Conservation (phyloP, 2,329 filamentous ascomycete genomes). For the Calonectria naviculata region DNA sequence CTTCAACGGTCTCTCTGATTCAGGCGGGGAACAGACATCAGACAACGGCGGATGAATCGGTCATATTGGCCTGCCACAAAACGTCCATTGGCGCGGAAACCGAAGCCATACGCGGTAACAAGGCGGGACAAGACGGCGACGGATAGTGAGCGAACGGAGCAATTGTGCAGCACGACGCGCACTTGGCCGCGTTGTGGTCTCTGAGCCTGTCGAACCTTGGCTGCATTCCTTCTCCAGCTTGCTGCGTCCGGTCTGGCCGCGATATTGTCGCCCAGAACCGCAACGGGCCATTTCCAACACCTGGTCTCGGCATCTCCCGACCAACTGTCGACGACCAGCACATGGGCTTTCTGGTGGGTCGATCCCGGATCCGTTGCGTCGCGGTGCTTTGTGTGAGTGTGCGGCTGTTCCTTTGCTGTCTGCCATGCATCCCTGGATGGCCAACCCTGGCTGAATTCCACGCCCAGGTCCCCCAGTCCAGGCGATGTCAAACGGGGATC, state of each 20-base stretch:
- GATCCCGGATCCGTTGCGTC: conserved; percentile 27
- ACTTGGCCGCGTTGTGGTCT: neutral
- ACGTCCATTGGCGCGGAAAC: conserved; percentile 4
- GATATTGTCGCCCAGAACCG: conserved; percentile 18
- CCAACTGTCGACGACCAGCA: conserved; percentile 29
- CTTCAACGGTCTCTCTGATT: neutral
- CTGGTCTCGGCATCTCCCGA: conserved; percentile 40
- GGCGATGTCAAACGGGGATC: conserved; percentile 29
- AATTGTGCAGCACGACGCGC: conserved; percentile 11
- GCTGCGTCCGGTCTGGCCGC: conserved; percentile 17
- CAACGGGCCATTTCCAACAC: conserved; percentile 19
- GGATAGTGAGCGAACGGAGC: neutral
- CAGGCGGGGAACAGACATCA: conserved; percentile 12
- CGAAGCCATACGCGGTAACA: conserved; percentile 6
- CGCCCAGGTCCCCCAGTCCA: conserved; percentile 26
- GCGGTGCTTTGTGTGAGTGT: conserved; percentile 21
- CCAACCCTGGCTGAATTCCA: conserved; percentile 33
- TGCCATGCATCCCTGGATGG: conserved; percentile 27
- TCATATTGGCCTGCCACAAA: neutral
- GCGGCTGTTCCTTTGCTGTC: conserved; percentile 31
- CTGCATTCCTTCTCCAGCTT: conserved; percentile 6
- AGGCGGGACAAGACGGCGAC: neutral
- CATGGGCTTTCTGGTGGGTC: conserved; percentile 28
- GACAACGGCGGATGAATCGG: neutral
- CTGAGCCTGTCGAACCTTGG: conserved; percentile 18